These are phyloP conservation scores for Cardamine chenopodiifolia DNA, from an alignment of 345 rosid species.

Conservation along the genomic window DNA sequence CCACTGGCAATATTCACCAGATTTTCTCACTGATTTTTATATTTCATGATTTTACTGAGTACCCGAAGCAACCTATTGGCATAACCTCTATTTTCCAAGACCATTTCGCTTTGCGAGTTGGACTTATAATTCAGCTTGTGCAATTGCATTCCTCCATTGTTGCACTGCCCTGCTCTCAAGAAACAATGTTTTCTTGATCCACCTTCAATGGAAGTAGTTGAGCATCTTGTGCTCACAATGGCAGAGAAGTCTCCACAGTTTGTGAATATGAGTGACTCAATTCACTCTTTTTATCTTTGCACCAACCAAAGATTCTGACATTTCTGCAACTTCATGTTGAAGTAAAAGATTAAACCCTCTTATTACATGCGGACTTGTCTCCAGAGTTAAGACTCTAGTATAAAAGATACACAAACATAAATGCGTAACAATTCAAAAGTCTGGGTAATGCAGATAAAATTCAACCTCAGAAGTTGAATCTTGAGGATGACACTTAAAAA, in stretches of 20 bases:
- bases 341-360: slow-evolving; percentile 62
- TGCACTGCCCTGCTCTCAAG: slow-evolving; percentile 46
- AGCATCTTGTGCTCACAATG: slow-evolving; percentile 16
- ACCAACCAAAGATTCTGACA: slow-evolving; percentile 60
- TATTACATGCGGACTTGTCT: slow-evolving; percentile 65
- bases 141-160: no score
- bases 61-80: slow-evolving; percentile 49
- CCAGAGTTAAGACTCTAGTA: slow-evolving; percentile 67
- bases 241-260: slow-evolving; percentile 56
- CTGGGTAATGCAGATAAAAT: neutral
- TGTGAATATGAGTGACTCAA: slow-evolving; percentile 39
- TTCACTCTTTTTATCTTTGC: slow-evolving; percentile 46
- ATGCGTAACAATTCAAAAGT: neutral
- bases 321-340: slow-evolving; percentile 34
- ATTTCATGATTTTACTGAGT: slow-evolving; percentile 48
- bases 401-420: slow-evolving; percentile 4
- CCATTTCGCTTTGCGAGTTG: slow-evolving; percentile 40
- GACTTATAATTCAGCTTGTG: slow-evolving; percentile 34
- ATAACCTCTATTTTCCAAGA: slow-evolving; percentile 49
- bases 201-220: slow-evolving; percentile 30
- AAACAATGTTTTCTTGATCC: slow-evolving; percentile 43
- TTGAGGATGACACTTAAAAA: slow-evolving; percentile 48
- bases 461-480: neutral
- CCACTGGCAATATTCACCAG: neutral
- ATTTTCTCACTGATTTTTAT: slow-evolving; percentile 53